Conservation (phyloP, 768 basidiomycete genomes). For the Mrakia blollopis region DNA sequence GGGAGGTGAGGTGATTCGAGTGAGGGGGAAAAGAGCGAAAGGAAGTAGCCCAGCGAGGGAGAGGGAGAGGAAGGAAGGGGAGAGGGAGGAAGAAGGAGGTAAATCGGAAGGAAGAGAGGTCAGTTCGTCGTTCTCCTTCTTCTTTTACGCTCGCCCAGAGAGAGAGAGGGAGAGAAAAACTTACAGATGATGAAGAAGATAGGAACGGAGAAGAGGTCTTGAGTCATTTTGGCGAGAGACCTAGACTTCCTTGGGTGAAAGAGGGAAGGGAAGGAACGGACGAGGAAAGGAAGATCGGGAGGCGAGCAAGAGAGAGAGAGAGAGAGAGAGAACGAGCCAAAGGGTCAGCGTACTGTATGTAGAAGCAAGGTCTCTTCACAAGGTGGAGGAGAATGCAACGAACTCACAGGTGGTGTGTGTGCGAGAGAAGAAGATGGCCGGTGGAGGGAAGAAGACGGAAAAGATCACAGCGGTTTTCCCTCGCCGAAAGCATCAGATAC, state of each 20-base stretch:
- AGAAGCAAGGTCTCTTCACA: neutral
- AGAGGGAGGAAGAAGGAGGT: neutral
- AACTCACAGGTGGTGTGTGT: neutral
- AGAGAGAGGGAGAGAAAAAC: neutral
- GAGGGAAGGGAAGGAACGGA: neutral
- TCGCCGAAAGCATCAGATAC: too few relatives aligned
- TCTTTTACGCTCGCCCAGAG: neutral
- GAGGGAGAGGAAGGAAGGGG: neutral
- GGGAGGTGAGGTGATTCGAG: neutral
- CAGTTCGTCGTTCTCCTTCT: neutral
- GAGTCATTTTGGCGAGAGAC: slow-evolving; percentile 52
- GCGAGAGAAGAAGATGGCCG: neutral
- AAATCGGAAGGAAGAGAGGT: neutral
- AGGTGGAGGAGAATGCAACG: neutral
- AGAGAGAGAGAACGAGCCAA: too few relatives aligned
- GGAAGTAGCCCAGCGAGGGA: too few relatives aligned
- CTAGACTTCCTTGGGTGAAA: neutral
- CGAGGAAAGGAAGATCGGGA: neutral
- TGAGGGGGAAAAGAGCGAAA: neutral
- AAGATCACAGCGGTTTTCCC: too few relatives aligned
- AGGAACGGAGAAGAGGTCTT: slow-evolving; percentile 76
- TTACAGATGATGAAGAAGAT: slow-evolving; percentile 77
- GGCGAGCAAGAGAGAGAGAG: neutral
- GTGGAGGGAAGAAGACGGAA: neutral
- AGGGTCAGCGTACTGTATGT: neutral